Percentiles rank a stretch among this genome's conserved stretches.
phyloP scores from a whole-genome alignment of 129 eudicot species.

The Artemisia tridentata region DNA sequence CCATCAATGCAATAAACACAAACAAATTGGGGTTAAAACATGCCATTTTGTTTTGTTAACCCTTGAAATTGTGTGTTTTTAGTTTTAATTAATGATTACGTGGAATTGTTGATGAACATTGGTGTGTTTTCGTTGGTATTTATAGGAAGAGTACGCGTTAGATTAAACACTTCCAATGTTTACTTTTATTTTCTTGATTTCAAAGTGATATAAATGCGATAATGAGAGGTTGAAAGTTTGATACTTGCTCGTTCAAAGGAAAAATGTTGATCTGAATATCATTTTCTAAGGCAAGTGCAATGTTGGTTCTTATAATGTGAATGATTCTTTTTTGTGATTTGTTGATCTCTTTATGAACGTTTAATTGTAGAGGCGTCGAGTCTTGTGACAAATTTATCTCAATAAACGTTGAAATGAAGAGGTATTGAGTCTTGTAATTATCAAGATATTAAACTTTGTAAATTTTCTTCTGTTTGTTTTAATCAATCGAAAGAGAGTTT shows the following conservation, averaged over 20 bases:
- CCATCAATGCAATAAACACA: conserved; percentile 16
- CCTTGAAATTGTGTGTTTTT: neutral
- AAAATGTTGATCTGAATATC: neutral
- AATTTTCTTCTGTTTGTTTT: no score
- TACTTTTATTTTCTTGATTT: conserved; percentile 13
- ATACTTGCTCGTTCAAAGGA: neutral
- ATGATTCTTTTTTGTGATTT: no score
- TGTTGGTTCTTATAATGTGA: no score
- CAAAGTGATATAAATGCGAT: conserved; percentile 8
- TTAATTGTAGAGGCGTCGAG: no score
- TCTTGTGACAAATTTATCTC: no score
- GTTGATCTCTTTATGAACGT: no score
- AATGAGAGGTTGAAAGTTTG: neutral
- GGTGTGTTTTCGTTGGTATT: conserved; percentile 8
- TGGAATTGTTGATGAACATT: conserved; percentile 4
- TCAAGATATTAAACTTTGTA: no score
- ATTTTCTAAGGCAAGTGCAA: no score
- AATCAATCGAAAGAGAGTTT: no score
- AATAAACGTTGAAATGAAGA: no score
- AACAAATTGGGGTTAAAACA: conserved; percentile 12
- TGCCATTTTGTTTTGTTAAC: neutral
- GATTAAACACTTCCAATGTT: conserved; percentile 14
- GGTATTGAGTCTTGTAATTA: no score
- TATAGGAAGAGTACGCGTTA: neutral
- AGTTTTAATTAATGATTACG: neutral